Conservation (phyloP, 805 yeast species). For the Monosporozyma siamensis region DNA sequence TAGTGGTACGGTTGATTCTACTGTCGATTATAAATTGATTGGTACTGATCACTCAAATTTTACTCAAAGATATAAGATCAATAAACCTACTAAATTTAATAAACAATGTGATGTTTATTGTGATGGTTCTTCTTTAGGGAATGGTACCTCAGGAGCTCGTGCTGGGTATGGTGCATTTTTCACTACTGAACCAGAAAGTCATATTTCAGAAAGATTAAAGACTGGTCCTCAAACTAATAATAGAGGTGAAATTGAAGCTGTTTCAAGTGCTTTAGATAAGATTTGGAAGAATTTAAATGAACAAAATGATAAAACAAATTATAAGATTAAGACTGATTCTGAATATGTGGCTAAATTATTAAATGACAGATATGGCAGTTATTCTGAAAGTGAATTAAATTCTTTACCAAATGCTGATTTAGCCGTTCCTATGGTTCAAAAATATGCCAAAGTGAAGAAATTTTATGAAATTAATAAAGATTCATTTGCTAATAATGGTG, state of each 20-base stretch:
- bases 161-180: slow-evolving; percentile 71
- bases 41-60: slow-evolving; percentile 13
- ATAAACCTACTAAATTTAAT: not conserved
- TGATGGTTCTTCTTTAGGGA: slow-evolving; percentile 69
- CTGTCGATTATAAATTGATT: slow-evolving; percentile 16
- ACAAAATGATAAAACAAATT: slow-evolving; percentile 16
- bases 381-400: slow-evolving; percentile 38
- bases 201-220: slow-evolving; percentile 44
- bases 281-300: slow-evolving; percentile 28
- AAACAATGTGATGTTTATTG: slow-evolving; percentile 39
- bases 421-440: slow-evolving; percentile 31
- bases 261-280: slow-evolving; percentile 42
- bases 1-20: slow-evolving; percentile 10
- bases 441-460: slow-evolving; percentile 35
- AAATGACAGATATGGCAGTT: slow-evolving; percentile 44
- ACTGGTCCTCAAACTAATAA: slow-evolving; percentile 58
- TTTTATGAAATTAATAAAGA: slow-evolving; percentile 26
- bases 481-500: slow-evolving; percentile 27
- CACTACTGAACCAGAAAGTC: slow-evolving; percentile 43
- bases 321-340: slow-evolving; percentile 60
- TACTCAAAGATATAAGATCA: slow-evolving; percentile 5
- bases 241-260: slow-evolving; percentile 69
- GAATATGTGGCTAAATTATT: slow-evolving; percentile 50
- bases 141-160: slow-evolving; percentile 35
- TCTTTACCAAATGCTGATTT: slow-evolving; percentile 24